Evolutionary conservation across 345 rosid species (phyloP), one percentile per base, ranked within the genome.

Genomic region (Sonneratia alba): DNA sequence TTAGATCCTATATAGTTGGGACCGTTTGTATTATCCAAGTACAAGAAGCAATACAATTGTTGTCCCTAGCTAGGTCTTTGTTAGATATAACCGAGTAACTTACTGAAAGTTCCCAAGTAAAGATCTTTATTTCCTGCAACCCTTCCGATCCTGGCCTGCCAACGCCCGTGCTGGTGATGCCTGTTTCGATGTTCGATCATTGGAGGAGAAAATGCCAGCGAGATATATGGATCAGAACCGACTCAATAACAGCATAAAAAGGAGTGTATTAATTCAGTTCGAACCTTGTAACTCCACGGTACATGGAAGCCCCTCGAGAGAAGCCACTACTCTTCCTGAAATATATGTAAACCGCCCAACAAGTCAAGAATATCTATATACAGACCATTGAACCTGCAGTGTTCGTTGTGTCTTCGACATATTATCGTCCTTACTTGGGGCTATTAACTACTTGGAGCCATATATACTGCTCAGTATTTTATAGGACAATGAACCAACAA

Each of bases 81-180:
- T 27, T 27, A 27, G 32, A 27, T 27, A 27, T 27, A 27, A 27
- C 43, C 43, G 27, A 66, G 12, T 32, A 61, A 61, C 98, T 85
- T 81, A 92, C 99, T 91, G 83, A 96, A 96, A 24, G 99, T 96
- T 82, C 99, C 99, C 59, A 96, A 73, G 78, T 96, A 96, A 72
- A 96, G 99, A 83, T 96, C 99, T 83, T 96, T 96, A 86, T 96
- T 96, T 74, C 99, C 99, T 0, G 99, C 99, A 73, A 96, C 99
- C 77, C 99, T 82, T 15, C 98, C 99, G 32, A 95, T 95, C 80
- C 99, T 89, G 27, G 99, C 99, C 77, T 95, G 99, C 99, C 99
- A 95, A 82, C 99, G 85, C 75, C 99, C 98, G 81, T 95, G 99
- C 74, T 95, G 99, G 77, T 95, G 99, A 83, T 95, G 99, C 86